phyloP scores from a whole-genome alignment of 495 filamentous ascomycete species.

The Xylaria scruposa region DNA sequence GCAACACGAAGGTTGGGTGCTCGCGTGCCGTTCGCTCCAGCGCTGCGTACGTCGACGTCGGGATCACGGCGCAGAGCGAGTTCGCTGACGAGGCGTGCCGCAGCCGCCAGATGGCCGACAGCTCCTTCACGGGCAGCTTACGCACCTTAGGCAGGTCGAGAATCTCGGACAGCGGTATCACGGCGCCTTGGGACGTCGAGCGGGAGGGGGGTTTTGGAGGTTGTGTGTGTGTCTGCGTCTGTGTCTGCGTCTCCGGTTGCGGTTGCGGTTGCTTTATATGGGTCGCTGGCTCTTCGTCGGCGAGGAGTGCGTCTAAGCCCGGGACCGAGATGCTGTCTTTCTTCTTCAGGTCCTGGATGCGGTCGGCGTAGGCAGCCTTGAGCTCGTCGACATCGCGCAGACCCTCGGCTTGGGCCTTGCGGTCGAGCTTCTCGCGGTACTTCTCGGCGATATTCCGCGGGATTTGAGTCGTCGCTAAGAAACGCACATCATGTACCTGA shows the following conservation, averaged over 20 bases:
- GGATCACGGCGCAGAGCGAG: slow-evolving; percentile 83
- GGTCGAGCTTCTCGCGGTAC: slow-evolving; percentile 83
- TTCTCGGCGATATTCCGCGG: slow-evolving; percentile 75
- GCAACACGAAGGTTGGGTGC: slow-evolving; percentile 89
- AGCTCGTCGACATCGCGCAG: slow-evolving; percentile 75
- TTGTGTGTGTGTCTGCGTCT: slow-evolving; percentile 27
- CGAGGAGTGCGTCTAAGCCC: slow-evolving; percentile 55
- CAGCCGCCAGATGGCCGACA: slow-evolving; percentile 90
- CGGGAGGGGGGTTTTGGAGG: slow-evolving; percentile 42
- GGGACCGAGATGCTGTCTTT: slow-evolving; percentile 53
- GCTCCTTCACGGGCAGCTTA: slow-evolving; percentile 76
- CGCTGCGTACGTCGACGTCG: slow-evolving; percentile 68
- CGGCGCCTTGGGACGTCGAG: slow-evolving; percentile 52
- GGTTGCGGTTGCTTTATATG: neutral
- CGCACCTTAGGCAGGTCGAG: slow-evolving; percentile 80
- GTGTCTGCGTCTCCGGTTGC: neutral
- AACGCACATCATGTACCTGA: slow-evolving; percentile 89
- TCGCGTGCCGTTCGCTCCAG: slow-evolving; percentile 71
- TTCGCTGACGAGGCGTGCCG: slow-evolving; percentile 72
- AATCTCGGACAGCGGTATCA: slow-evolving; percentile 84
- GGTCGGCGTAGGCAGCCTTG: slow-evolving; percentile 81
- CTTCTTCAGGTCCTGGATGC: slow-evolving; percentile 71
- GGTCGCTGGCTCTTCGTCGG: slow-evolving; percentile 27
- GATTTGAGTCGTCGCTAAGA: slow-evolving; percentile 68
- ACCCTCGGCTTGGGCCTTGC: slow-evolving; percentile 83